phyloP scores from a whole-genome alignment of 2,329 filamentous ascomycete species.

The Orbilia quercus region DNA sequence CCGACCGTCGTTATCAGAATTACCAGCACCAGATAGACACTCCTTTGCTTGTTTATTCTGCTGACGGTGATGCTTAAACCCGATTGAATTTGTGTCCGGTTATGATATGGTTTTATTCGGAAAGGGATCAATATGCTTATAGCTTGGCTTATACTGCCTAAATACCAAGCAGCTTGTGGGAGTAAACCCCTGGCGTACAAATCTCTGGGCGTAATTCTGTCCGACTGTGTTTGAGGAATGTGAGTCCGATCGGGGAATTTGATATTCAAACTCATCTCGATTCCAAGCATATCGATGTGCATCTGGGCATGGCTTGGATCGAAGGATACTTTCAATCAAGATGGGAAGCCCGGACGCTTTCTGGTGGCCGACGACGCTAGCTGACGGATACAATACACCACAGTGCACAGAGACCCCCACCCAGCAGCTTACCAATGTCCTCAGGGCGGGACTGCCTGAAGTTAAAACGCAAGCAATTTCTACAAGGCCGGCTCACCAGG shows the following conservation, averaged over 20 bases:
- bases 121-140: not conserved
- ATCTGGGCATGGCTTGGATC: not conserved
- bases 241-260: conserved; percentile 41
- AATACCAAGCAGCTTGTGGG: not conserved
- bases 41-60: not conserved
- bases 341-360: conserved; percentile 27
- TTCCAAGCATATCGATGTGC: no score
- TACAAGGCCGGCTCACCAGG: conserved; percentile 15
- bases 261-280: no score
- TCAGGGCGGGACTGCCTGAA: no score
- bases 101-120: not conserved
- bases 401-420: no score
- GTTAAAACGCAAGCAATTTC: no score
- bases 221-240: conserved; percentile 1
- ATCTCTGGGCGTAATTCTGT: not conserved
- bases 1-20: conserved; percentile 15
- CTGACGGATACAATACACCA: conserved; percentile 1
- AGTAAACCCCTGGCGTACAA: not conserved
- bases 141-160: not conserved
- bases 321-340: not conserved
- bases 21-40: conserved; percentile 13
- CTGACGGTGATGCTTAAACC: conserved; percentile 29
- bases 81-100: not conserved
- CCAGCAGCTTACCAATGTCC: conserved; percentile 2
- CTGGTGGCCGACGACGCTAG: conserved; percentile 48